A percentile compares a stretch with the other conserved stretches of the same genome.
Evolutionary conservation across 305 asterid species (phyloP).

Genomic region (Fraxinus paxiana): DNA sequence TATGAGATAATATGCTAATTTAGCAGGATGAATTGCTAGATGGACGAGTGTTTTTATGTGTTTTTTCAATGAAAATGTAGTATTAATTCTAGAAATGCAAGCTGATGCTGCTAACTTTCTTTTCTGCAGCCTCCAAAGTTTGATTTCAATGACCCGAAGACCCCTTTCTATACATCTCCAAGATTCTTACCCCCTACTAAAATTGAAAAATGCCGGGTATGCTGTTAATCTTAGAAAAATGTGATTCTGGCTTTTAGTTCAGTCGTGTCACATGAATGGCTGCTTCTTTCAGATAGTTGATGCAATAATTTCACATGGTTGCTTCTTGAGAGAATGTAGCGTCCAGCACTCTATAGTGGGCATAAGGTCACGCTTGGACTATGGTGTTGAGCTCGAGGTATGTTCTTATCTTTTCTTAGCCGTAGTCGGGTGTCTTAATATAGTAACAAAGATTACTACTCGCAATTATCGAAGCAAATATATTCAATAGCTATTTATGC

Average conservation of each 20-base stretch:
- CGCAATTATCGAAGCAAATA: neutral
- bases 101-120: slow-evolving; percentile 15
- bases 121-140: slow-evolving; percentile 68
- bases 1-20: neutral
- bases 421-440: neutral
- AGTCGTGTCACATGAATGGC: slow-evolving; percentile 21
- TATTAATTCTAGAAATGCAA: neutral
- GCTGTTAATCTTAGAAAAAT: slow-evolving; percentile 20
- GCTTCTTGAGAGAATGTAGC: slow-evolving; percentile 74
- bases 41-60: neutral
- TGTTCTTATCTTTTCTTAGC: slow-evolving; percentile 5
- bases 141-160: slow-evolving; percentile 82
- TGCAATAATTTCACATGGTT: slow-evolving; percentile 89
- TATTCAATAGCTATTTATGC: neutral
- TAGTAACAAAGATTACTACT: neutral
- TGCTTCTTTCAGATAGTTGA: slow-evolving; percentile 63
- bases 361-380: slow-evolving; percentile 71
- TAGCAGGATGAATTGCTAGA: neutral
- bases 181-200: slow-evolving; percentile 93
- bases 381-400: slow-evolving; percentile 77
- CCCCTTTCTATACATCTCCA: slow-evolving; percentile 90
- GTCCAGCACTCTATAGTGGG: slow-evolving; percentile 87
- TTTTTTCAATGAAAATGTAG: neutral
- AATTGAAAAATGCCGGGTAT: slow-evolving; percentile 86
- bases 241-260: slow-evolving; percentile 14